Evolutionary conservation across 2,329 filamentous ascomycete species (phyloP), one percentile per base, ranked within the genome.

Genomic region (Paraphaeosphaeria minitans): DNA sequence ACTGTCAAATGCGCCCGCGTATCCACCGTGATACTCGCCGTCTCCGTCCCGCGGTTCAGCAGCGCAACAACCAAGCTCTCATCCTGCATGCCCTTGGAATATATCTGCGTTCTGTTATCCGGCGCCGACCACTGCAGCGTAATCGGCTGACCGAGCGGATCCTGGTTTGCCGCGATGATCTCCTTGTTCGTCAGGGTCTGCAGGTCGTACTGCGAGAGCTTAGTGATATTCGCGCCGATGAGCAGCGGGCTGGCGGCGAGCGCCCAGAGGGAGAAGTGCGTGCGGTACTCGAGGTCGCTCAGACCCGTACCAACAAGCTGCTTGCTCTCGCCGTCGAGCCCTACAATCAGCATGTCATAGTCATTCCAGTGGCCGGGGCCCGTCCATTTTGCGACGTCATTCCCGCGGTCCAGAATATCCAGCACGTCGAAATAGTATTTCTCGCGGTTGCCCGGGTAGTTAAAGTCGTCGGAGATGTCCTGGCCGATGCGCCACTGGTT

Each of bases 161-260:
- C 77, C 59, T 80, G 78, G 29, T 73, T 78, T 27, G 80, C 62
- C n/a, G 67, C 78, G 31, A 81, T 79, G 43, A 81, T 73, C n/a
- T 79, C 79, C 9, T 72, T 66, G 59, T 80, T 81, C 41, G 71
- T 75, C 14, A 81, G 67, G 29, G 80, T 80, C 1, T 73, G 65
- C 12, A 81, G 70, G 27, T 77, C 73, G 16, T 66, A 65, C 16
- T 71, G 57, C n/a, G 51, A 63, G 7, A 79, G 72, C 6, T 69
- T 73, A 0, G 69, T 66, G 16, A 81, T 66, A 52, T 77, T 71
- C 3, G 77, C 73, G 4, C 77, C 75, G 53, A 80, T 77, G 35
- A 80, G 75, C 3, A 80, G 67, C 13, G 78, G 77, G 0, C 74
- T 77, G 60, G 79, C 79, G 10, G 79, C 67, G 39, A 77, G 72